Base-by-base conservation (phyloP, 1,284 basidiomycete genomes). In the Agaricales sp. region DNA sequence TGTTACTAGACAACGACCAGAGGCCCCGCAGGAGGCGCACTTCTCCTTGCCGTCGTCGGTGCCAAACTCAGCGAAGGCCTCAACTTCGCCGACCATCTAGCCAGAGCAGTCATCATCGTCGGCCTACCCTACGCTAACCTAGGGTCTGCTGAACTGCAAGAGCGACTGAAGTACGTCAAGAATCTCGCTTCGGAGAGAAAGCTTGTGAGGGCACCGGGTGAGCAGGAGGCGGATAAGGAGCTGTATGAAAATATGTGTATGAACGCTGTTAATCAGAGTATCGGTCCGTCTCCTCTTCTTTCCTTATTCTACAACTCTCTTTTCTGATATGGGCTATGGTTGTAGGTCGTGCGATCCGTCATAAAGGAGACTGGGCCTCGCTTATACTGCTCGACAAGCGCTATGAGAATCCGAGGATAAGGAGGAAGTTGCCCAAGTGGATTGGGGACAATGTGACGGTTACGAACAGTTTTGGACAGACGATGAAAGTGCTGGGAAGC, bases 41-140 rank as follows among this genome's bases (percentile, higher is more conserved):
- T 93, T 24, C 68, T 93, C 3, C 82, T 99, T 52, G 95, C 95
- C 1, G 95, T 99, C 2, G 87, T 99, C 19, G 94, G 95, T 6
- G 95, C 93, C 18, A 99, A 98, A 63, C 75, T 99, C 12, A 96
- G 92, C 0, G 95, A 99, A 67, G 95, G 95, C 1, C 80, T 99
- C 57, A 99, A 99, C 66, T 99, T 99, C 64, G 79, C 89, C 3
- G 90, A 92, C 63, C 78, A 89, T 37, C 78, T 97, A 2, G 91
- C 92, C 1, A 82, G 92, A 39, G 88, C 86, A 13, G 92, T 96
- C 22, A 71, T 96, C 45, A 81, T 98, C 61, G 76, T 92, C 46
- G 96, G 96, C 1, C 76, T 99, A 22, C 95, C 95, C 0, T 99
- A 94, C 61, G 87, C 95, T 4, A 97, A 97, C 63, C 73, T 89